phyloP scores from a whole-genome alignment of 2,329 filamentous ascomycete genomes.

The Neopestalotiopsis sp. region DNA sequence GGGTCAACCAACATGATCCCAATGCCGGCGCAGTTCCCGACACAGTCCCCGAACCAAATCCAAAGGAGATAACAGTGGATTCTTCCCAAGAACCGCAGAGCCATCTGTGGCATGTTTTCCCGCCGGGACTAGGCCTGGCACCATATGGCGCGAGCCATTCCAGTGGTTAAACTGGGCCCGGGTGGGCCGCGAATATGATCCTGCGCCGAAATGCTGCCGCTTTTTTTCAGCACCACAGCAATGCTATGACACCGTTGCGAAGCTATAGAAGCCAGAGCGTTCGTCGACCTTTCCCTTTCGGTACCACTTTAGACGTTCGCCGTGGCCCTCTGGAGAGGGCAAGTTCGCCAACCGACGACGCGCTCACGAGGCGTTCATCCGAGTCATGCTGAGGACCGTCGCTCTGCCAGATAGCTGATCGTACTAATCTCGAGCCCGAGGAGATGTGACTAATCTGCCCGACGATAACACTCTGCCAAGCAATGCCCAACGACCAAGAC shows the following conservation, averaged over 20 bases:
- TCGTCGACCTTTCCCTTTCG: neutral
- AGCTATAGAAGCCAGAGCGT: neutral
- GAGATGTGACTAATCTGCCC: neutral
- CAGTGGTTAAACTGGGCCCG: slow-evolving; percentile 5
- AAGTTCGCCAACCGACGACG: neutral
- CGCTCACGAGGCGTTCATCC: neutral
- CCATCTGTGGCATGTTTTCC: slow-evolving; percentile 6
- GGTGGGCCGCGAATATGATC: neutral
- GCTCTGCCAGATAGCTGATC: too few relatives aligned
- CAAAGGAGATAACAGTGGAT: slow-evolving; percentile 10
- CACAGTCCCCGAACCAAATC: neutral
- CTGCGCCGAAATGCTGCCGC: slow-evolving; percentile 14
- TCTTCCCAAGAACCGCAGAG: neutral
- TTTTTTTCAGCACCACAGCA: neutral
- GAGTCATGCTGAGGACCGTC: neutral
- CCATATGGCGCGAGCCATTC: slow-evolving; percentile 11
- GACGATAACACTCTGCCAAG: neutral
- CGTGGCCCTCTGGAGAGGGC: neutral
- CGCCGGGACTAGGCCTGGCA: neutral
- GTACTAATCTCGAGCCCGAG: neutral
- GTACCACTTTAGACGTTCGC: neutral
- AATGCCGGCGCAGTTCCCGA: slow-evolving; percentile 14
- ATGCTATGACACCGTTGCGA: neutral
- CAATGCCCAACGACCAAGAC: neutral
- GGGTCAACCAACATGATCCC: neutral